phyloP scores from a whole-genome alignment of 495 filamentous ascomycete genomes.

The Eremomyces bilateralis region DNA sequence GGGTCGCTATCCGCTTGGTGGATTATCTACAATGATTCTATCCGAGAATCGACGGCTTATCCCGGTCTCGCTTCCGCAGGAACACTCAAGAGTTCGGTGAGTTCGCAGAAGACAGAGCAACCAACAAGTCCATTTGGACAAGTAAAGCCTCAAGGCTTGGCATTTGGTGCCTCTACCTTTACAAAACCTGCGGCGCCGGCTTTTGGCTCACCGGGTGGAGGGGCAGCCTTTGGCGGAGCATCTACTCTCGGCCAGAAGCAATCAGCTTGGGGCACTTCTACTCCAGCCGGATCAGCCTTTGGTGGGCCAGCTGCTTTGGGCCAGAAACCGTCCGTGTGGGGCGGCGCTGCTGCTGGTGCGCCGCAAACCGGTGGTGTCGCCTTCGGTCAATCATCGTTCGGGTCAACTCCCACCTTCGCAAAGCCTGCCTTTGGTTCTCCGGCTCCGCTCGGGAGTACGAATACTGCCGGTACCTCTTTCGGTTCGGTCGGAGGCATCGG shows the following conservation, averaged over 20 bases:
- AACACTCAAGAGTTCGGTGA: background rate
- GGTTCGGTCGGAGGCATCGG: slow-evolving; percentile 25
- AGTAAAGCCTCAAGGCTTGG: too few relatives aligned
- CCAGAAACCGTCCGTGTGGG: slow-evolving; percentile 9
- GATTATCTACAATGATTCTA: slow-evolving; percentile 71
- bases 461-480: slow-evolving; percentile 23
- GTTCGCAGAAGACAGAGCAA: slow-evolving; percentile 1
- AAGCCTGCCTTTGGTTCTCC: slow-evolving; percentile 11
- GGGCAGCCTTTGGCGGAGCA: background rate
- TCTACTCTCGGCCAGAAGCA: background rate
- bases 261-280: slow-evolving; percentile 1
- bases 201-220: slow-evolving; percentile 1
- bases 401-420: slow-evolving; percentile 6
- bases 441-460: slow-evolving; percentile 5
- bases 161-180: too few relatives aligned
- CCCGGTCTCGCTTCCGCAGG: slow-evolving; percentile 33
- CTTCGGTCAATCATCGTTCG: slow-evolving; percentile 13
- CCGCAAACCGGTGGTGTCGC: slow-evolving; percentile 4
- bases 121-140: too few relatives aligned
- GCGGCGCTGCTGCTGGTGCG: slow-evolving; percentile 1
- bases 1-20: slow-evolving; percentile 76
- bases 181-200: background rate
- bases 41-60: slow-evolving; percentile 50
- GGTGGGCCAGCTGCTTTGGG: slow-evolving; percentile 10
- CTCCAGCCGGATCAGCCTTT: slow-evolving; percentile 9